These are phyloP conservation scores for Verticillium alfalfae DNA, from an alignment of 2,329 filamentous ascomycete species.

Conservation along the genomic window DNA sequence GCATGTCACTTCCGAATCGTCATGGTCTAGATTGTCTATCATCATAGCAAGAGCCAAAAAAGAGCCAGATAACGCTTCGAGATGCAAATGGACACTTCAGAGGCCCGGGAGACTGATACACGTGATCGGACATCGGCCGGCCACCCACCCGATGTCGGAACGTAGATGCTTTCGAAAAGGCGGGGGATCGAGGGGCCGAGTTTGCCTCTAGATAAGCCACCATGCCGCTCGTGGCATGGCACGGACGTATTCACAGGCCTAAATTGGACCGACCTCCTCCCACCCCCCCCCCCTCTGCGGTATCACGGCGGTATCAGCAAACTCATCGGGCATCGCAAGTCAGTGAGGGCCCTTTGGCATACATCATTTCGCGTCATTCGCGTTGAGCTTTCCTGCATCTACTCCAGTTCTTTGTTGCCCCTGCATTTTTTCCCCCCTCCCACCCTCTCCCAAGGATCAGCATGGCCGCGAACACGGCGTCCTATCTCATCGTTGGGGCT, in stretches of 20 bases:
- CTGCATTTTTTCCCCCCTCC: background rate
- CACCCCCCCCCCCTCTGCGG: background rate
- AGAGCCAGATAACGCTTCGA: background rate
- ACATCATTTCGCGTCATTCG: background rate
- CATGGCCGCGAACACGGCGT: conserved; percentile 5
- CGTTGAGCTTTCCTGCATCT: background rate
- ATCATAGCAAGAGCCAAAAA: background rate
- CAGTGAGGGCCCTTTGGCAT: background rate
- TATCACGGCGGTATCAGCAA: background rate
- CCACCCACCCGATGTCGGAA: background rate
- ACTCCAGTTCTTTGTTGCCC: too few species aligned
- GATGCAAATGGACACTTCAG: background rate
- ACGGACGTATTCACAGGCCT: background rate
- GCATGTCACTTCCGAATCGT: background rate
- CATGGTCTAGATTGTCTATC: background rate
- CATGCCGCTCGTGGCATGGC: background rate
- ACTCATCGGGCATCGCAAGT: background rate
- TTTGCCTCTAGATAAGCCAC: background rate
- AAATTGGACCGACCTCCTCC: conserved; percentile 1
- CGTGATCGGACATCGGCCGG: background rate
- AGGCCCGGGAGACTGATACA: background rate
- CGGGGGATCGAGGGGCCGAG: background rate
- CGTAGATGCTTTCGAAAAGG: background rate
- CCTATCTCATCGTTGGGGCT: conserved; percentile 39
- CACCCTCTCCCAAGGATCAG: background rate